phyloP scores from a whole-genome alignment of 2,329 filamentous ascomycete genomes.

The Talaromyces sp. region DNA sequence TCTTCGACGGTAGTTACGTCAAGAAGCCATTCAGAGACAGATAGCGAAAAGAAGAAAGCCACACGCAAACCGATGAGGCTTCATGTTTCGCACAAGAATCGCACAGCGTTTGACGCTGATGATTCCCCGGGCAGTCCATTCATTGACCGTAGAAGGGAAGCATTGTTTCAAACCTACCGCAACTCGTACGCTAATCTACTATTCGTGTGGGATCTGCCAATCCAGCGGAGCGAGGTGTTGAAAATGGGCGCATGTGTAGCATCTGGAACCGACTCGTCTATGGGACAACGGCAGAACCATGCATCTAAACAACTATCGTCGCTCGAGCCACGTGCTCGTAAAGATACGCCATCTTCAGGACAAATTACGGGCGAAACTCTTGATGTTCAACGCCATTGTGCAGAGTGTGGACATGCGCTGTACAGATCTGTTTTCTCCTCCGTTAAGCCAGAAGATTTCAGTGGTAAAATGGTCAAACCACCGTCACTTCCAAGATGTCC shows the following conservation, averaged over 20 bases:
- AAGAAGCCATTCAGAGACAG: slow-evolving; percentile 35
- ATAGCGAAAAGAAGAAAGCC: slow-evolving; percentile 31
- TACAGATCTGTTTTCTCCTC: slow-evolving; percentile 34
- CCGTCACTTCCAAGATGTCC: slow-evolving; percentile 26
- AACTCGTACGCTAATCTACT: slow-evolving; percentile 55
- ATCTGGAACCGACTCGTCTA: slow-evolving; percentile 27
- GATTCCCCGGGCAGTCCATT: slow-evolving; percentile 44
- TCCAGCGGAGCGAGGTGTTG: slow-evolving; percentile 53
- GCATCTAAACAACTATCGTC: slow-evolving; percentile 20
- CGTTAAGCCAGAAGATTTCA: slow-evolving; percentile 19
- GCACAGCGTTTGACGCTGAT: slow-evolving; percentile 52
- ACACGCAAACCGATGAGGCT: slow-evolving; percentile 32
- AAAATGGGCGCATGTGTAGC: slow-evolving; percentile 48
- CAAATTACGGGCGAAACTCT: slow-evolving; percentile 23
- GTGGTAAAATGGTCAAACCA: slow-evolving; percentile 20
- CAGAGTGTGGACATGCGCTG: slow-evolving; percentile 35
- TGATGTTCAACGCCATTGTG: slow-evolving; percentile 41
- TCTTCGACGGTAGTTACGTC: slow-evolving; percentile 24
- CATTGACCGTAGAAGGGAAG: slow-evolving; percentile 45
- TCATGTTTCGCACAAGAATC: slow-evolving; percentile 52
- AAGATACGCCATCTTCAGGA: slow-evolving; percentile 8
- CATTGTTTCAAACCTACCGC: slow-evolving; percentile 50
- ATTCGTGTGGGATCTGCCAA: slow-evolving; percentile 53
- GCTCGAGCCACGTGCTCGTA: slow-evolving; percentile 18
- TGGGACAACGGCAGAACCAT: slow-evolving; percentile 20